phyloP scores from a whole-genome alignment of 352 stramenopile genomes.

The Globisporangium sylvaticum region DNA sequence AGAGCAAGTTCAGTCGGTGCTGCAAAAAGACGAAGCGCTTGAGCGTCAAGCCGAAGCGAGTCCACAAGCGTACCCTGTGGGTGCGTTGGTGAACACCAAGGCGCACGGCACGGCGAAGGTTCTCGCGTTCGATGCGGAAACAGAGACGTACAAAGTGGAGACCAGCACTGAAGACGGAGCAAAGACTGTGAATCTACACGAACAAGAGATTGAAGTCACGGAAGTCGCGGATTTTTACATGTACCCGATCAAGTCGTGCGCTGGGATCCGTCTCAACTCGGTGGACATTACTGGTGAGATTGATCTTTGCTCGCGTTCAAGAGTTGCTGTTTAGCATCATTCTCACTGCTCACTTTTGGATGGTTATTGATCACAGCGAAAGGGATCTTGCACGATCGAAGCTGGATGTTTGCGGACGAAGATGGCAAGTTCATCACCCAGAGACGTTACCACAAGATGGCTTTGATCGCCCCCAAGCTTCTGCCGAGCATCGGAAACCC shows the following conservation, averaged over 20 bases:
- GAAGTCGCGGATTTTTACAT: slow-evolving; percentile 50
- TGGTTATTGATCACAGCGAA: slow-evolving; percentile 22
- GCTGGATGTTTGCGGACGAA: slow-evolving; percentile 74
- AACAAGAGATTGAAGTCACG: slow-evolving; percentile 25
- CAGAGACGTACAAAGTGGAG: slow-evolving; percentile 33
- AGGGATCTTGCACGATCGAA: slow-evolving; percentile 65
- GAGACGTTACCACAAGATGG: slow-evolving; percentile 59
- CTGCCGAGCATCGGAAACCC: slow-evolving; percentile 44
- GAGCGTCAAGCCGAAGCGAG: slow-evolving; percentile 23
- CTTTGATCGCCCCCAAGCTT: slow-evolving; percentile 53
- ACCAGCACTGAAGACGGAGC: background rate
- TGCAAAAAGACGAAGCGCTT: slow-evolving; percentile 28
- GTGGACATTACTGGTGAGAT: slow-evolving; percentile 33
- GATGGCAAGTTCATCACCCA: slow-evolving; percentile 70
- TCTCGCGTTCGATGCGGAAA: slow-evolving; percentile 19
- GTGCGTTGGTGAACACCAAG: slow-evolving; percentile 21
- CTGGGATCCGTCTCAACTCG: slow-evolving; percentile 43
- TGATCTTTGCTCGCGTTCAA: background rate
- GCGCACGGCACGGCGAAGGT: slow-evolving; percentile 17
- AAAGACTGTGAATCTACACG: slow-evolving; percentile 16
- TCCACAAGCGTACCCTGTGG: slow-evolving; percentile 21
- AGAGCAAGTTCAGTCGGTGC: slow-evolving; percentile 19
- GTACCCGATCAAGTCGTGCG: slow-evolving; percentile 87
- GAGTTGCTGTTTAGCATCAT: background rate
- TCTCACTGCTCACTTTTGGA: background rate